Conservation (phyloP, 1,139 yeast species). For the Pichia sp. region DNA sequence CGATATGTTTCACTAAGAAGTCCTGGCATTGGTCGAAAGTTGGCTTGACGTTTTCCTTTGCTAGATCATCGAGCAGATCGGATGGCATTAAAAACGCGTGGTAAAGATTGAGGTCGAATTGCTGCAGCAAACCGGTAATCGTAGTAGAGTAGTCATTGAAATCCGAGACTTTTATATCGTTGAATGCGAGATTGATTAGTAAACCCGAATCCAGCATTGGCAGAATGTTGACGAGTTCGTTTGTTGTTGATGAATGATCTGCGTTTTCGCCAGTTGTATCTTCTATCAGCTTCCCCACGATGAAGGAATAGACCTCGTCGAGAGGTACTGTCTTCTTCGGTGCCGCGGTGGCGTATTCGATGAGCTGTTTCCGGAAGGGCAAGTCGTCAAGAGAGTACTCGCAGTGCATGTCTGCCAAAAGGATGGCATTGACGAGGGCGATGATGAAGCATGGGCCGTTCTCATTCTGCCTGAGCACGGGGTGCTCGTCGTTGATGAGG, state of each 20-base stretch:
- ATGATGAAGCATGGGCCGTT: constrained; percentile 92
- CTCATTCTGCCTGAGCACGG: constrained; percentile 68
- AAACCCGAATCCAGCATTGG: constrained; percentile 75
- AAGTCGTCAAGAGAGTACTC: not conserved
- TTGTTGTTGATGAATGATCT: not conserved
- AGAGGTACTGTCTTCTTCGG: not conserved
- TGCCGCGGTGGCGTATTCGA: not conserved
- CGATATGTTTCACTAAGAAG: constrained; percentile 33
- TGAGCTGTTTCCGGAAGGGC: not conserved
- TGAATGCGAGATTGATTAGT: constrained; percentile 68
- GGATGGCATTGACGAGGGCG: constrained; percentile 74
- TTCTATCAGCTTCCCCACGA: not conserved
- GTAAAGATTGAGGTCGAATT: constrained; percentile 42
- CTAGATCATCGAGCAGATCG: constrained; percentile 29
- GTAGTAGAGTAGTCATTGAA: constrained; percentile 26
- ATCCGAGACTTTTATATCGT: constrained; percentile 30
- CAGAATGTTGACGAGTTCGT: constrained; percentile 32
- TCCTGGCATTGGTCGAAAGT: constrained; percentile 46
- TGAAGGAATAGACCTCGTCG: constrained; percentile 10
- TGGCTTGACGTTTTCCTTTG: constrained; percentile 14
- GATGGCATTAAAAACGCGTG: constrained; percentile 52
- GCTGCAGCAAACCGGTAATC: constrained; percentile 34
- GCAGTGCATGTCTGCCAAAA: not conserved
- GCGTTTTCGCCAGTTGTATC: not conserved
- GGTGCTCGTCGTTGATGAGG: constrained; percentile 1